These are phyloP conservation scores for Xylariaceae sp. DNA, from an alignment of 2,329 filamentous ascomycete species.

Conservation along the genomic window DNA sequence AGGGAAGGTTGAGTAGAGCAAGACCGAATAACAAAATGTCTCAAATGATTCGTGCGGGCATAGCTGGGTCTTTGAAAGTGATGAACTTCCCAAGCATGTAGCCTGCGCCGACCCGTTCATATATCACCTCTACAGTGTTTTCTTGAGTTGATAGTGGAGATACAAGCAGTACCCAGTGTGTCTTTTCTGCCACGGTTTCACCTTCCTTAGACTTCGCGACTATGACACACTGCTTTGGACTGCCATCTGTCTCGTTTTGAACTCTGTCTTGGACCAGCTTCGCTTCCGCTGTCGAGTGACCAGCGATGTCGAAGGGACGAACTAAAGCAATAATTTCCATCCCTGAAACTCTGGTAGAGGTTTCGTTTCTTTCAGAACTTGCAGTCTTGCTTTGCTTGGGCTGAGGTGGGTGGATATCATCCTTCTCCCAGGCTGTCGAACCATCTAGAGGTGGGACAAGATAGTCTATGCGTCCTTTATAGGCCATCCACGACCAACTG, in stretches of 20 bases:
- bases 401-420: constrained; percentile 6
- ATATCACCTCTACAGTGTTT: neutral
- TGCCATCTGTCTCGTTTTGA: neutral
- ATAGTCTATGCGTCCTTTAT: constrained; percentile 14
- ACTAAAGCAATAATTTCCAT: constrained; percentile 2
- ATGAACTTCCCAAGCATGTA: constrained; percentile 9
- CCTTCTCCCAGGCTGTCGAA: constrained; percentile 8
- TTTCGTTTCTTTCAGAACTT: neutral
- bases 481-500: constrained; percentile 16
- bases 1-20: neutral
- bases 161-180: constrained; percentile 11
- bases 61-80: neutral
- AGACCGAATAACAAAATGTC: neutral
- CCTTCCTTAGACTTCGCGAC: constrained; percentile 5
- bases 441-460: constrained; percentile 8
- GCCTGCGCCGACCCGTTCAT: constrained; percentile 9
- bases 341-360: neutral
- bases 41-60: neutral
- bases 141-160: neutral
- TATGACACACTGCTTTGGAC: constrained; percentile 5
- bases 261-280: constrained; percentile 5
- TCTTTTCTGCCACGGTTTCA: neutral
- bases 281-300: neutral
- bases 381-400: neutral
- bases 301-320: constrained; percentile 1